Percentiles rank a stretch among this genome's conserved stretches.
Evolutionary conservation across 192 early-diverging fungal genomes (phyloP).

Genomic region (Linnemannia elongata): DNA sequence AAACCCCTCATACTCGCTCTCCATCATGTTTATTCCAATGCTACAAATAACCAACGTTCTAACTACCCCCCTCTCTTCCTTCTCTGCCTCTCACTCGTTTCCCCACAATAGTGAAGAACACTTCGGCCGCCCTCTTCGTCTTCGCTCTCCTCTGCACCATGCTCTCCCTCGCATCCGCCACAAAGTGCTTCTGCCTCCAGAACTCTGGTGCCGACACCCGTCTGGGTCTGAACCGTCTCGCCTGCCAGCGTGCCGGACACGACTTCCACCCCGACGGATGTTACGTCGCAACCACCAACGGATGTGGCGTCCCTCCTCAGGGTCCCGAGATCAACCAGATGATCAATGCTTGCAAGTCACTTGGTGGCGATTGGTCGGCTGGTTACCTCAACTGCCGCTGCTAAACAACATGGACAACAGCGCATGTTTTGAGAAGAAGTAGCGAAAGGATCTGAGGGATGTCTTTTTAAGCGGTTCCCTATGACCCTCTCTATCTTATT

Average conservation of each 20-base stretch:
- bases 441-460: too few species aligned
- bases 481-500: too few species aligned
- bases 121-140: not conserved
- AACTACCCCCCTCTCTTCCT: not conserved
- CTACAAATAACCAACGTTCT: too few species aligned
- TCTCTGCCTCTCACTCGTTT: not conserved
- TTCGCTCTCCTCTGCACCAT: not conserved
- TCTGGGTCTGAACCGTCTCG: not conserved
- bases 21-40: too few species aligned
- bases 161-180: not conserved
- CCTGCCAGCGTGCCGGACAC: not conserved
- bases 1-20: too few species aligned
- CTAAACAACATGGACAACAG: not conserved
- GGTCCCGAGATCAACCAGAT: not conserved
- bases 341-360: not conserved
- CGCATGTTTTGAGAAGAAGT: too few species aligned
- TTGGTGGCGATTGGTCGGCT: not conserved
- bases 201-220: not conserved
- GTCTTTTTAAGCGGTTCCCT: too few species aligned
- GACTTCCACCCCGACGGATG: not conserved
- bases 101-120: not conserved
- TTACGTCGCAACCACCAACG: not conserved
- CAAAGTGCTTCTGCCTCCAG: not conserved
- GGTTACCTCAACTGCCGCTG: not conserved
- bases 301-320: not conserved